Percentiles rank a stretch among this genome's conserved stretches.
These are phyloP conservation scores for Plasmodium gaboni DNA, from an alignment of 169 alveolate species.

Conservation along the genomic window DNA sequence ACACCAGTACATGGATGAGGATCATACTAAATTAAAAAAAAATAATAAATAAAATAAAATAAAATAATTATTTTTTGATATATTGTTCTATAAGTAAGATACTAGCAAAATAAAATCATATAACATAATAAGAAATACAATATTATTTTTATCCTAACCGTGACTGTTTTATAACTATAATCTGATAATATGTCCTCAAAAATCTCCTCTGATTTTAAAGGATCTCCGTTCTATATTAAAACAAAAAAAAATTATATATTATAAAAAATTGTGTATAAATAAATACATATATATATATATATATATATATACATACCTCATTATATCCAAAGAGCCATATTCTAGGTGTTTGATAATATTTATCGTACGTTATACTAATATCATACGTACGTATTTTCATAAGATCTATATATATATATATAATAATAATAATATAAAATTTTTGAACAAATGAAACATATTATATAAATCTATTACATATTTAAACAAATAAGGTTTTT, in stretches of 20 bases:
- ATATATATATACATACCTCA: constrained; percentile 34
- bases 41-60: background rate
- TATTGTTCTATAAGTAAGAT: background rate
- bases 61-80: background rate
- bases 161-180: constrained; percentile 91
- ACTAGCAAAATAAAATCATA: background rate
- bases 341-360: constrained; percentile 89
- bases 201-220: constrained; percentile 88
- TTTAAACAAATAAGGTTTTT: background rate
- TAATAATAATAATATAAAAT: background rate
- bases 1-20: constrained; percentile 90
- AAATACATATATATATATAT: too few species aligned
- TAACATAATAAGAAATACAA: too few species aligned
- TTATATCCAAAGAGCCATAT: constrained; percentile 92
- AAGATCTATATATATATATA: constrained; percentile 3
- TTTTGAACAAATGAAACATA: too few species aligned
- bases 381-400: constrained; percentile 80
- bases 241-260: constrained; percentile 7
- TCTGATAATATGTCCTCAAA: constrained; percentile 93
- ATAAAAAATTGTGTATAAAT: background rate
- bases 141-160: constrained; percentile 73
- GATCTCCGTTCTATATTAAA: constrained; percentile 81
- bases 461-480: background rate
- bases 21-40: constrained; percentile 77
- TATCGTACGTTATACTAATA: constrained; percentile 81